These are phyloP conservation scores for Colletotrichum trifolii DNA, from an alignment of 2,329 filamentous ascomycete species.

Conservation along the genomic window DNA sequence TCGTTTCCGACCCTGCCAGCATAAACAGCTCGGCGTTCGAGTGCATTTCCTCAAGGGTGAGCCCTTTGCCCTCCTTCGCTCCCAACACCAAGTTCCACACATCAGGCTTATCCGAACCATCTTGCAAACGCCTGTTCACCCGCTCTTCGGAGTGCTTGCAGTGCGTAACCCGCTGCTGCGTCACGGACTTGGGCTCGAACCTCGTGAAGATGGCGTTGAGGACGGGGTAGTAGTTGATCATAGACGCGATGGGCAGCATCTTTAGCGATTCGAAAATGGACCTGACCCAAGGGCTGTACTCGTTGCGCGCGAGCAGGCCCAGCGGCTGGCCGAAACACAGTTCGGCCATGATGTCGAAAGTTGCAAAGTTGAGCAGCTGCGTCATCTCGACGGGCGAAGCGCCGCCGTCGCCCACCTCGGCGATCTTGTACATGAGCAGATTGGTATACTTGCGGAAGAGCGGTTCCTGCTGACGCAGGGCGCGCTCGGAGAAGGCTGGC, in stretches of 20 bases:
- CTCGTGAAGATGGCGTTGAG: slow-evolving; percentile 37
- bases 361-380: slow-evolving; percentile 38
- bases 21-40: slow-evolving; percentile 40
- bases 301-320: slow-evolving; percentile 35
- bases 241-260: slow-evolving; percentile 39
- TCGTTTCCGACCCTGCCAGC: slow-evolving; percentile 48
- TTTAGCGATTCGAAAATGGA: slow-evolving; percentile 40
- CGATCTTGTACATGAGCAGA: slow-evolving; percentile 49
- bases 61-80: slow-evolving; percentile 36
- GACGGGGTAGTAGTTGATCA: slow-evolving; percentile 42
- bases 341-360: slow-evolving; percentile 40
- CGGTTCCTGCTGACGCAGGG: slow-evolving; percentile 38
- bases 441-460: slow-evolving; percentile 50
- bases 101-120: slow-evolving; percentile 41
- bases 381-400: slow-evolving; percentile 38
- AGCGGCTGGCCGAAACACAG: slow-evolving; percentile 39
- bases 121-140: slow-evolving; percentile 42
- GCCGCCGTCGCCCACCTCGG: slow-evolving; percentile 40
- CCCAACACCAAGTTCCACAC: slow-evolving; percentile 41
- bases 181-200: slow-evolving; percentile 41
- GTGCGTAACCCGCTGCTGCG: slow-evolving; percentile 38
- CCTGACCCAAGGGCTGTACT: slow-evolving; percentile 40
- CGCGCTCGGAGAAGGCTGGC: slow-evolving; percentile 40
- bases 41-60: slow-evolving; percentile 32
- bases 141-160: slow-evolving; percentile 41